A percentile compares a stretch with the other conserved stretches of the same genome.
Conservation (phyloP, 495 filamentous ascomycete species). For the Bryoglossum gracile region DNA sequence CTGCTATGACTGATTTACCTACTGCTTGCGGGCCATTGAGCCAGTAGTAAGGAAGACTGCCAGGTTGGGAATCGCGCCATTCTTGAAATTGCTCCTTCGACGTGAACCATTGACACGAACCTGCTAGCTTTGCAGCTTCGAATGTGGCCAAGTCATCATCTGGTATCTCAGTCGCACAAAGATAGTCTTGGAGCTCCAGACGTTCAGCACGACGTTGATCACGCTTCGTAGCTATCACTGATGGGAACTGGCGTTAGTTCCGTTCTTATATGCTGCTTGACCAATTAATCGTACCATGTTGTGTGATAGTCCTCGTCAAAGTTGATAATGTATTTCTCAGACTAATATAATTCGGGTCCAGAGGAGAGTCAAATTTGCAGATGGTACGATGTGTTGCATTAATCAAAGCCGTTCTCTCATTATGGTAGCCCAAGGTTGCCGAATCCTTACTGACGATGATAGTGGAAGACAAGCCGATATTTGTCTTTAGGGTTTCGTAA, state of each 20-base stretch:
- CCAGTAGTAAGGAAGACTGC: slow-evolving; percentile 24
- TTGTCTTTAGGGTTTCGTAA: slow-evolving; percentile 37
- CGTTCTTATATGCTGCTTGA: neutral
- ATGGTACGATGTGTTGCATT: slow-evolving; percentile 41
- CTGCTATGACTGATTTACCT: slow-evolving; percentile 32
- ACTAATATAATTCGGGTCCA: slow-evolving; percentile 35
- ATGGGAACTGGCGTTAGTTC: neutral
- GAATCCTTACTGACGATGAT: slow-evolving; percentile 36
- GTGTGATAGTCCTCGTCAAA: slow-evolving; percentile 7
- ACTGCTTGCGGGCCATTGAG: slow-evolving; percentile 26
- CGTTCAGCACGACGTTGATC: slow-evolving; percentile 14
- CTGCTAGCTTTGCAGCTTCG: slow-evolving; percentile 22
- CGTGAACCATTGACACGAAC: slow-evolving; percentile 30
- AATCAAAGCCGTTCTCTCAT: slow-evolving; percentile 32
- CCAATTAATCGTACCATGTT: neutral
- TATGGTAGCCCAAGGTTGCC: slow-evolving; percentile 36
- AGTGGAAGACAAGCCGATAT: slow-evolving; percentile 24
- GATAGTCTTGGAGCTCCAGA: slow-evolving; percentile 22
- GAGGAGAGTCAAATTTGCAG: slow-evolving; percentile 37
- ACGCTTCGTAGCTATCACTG: slow-evolving; percentile 8
- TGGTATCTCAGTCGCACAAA: slow-evolving; percentile 18
- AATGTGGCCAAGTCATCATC: slow-evolving; percentile 15
- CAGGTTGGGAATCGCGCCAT: slow-evolving; percentile 22
- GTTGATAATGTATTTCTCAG: slow-evolving; percentile 33
- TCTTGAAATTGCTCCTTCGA: slow-evolving; percentile 9